Base-by-base conservation (phyloP, 768 basidiomycete genomes). In the Mycena chlorophos region DNA sequence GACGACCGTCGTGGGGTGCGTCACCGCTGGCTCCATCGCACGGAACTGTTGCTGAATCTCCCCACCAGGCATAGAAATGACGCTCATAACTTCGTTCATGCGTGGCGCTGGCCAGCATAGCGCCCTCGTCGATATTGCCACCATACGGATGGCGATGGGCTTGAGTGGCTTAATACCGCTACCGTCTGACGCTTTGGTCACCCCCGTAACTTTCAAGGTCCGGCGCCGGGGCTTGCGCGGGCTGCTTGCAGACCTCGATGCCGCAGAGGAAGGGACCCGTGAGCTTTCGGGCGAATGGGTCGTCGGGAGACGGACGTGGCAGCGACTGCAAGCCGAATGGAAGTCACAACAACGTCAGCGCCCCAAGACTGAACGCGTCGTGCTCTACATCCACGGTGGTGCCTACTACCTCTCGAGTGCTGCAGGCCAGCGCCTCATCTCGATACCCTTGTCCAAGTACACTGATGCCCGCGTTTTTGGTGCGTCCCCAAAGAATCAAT, bases 211-310 rank as follows among this genome's bases (percentile, higher is more conserved):
- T 0, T 99, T 98, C 68, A 79, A 75, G 34, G 94, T 98, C 39
- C 83, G 79, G 49, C 80, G 74, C 58, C 85, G 89, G 5, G 73
- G 79, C 6, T 77, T 97, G 26, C 82, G 85, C 28, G 96, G 96
- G 14, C 86, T 98, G 51, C 81, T 99, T 16, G 76, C 81, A 4
- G 76, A 85, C 5, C 82, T 82, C 52, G 96, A 98, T 66, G 80
- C 76, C 4, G 66, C 77, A 17, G 96, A 99, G 70, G 78, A 78
- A 10, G 95, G 94, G 29, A 69, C 65, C 8, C 82, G 96, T 3
- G 90, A 95, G 65, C 78, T 99, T 27, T 85, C 85, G 1, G 96
- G 94, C 0, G 96, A 99, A 76, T 99, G 96, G 96, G 87, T 98
- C 22, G 89, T 98, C n/a, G 92, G 92, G 30, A 89, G 89, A 69